Base-by-base conservation (phyloP, 805 yeast genomes). In the Jamesozyma piceae region DNA sequence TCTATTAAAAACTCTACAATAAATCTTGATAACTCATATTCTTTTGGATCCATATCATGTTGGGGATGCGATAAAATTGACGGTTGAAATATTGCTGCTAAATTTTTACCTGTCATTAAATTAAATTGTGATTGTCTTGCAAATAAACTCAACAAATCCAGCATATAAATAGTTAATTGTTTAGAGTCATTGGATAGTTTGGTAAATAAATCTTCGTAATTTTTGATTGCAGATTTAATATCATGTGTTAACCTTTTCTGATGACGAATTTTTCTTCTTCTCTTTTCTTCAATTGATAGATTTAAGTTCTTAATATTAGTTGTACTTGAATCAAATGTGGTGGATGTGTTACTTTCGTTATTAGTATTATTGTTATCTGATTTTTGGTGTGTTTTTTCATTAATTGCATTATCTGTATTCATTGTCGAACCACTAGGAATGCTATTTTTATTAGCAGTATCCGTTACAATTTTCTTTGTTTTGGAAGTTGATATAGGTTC, bases 41-140 rank as follows among this genome's bases (percentile, higher is more conserved):
- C 97, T 27, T 79, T 86, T 1, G 97, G 97, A 34, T 82, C 77
- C 80, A 90, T 77, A 58, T 89, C 96, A 61, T 92, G 97, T 50
- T 73, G 75, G 4, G 96, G 95, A 61, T 90, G 97, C 9, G 95
- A 83, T 41, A 92, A 68, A 15, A 92, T 78, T n/a, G 95, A 84
- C 3, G 98, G 97, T 65, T 92, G 98, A 67, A 92, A 92, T 44
- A 92, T 85, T 2, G 97, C 95, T 1, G 97, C 95, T 49, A 92
- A 68, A 59, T 92, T 92, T 53, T 87, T 76, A 1, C 95, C 85
- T 2, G 96, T 79, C 99, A 92, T 92, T 49, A 86, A 68, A 60
- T 89, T 92, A 46, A 76, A 76, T 39, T 74, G 75, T 14, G 94
- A 73, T 54, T 83, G 80, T 45, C 82, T 77, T 35, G 88, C 82